phyloP scores from a whole-genome alignment of 148 eudicot species.

The Chenopodium suecicum region DNA sequence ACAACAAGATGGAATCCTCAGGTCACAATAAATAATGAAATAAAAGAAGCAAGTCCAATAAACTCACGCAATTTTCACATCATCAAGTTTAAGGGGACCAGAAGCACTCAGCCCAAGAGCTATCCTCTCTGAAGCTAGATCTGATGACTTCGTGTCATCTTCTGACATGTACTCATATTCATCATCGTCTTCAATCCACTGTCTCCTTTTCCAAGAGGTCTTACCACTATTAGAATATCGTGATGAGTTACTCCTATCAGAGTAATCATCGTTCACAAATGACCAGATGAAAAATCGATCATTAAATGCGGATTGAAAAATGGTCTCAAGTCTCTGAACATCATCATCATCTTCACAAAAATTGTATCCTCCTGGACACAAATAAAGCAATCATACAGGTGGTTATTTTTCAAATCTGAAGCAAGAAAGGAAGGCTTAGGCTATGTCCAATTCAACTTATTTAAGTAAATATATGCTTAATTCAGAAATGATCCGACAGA shows the following conservation, averaged over 20 bases:
- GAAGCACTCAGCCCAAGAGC: slow-evolving; percentile 74
- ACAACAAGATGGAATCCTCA: not conserved
- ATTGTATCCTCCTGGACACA: slow-evolving; percentile 56
- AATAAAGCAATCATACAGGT: slow-evolving; percentile 4
- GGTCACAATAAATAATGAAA: not conserved
- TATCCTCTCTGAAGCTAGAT: slow-evolving; percentile 51
- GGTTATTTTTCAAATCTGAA: not conserved
- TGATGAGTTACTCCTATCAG: slow-evolving; percentile 53
- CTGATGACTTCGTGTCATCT: slow-evolving; percentile 33
- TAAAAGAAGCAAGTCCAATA: not conserved
- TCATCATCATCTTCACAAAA: slow-evolving; percentile 61
- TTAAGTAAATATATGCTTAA: no score
- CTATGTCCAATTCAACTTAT: no score
- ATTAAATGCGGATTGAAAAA: slow-evolving; percentile 62
- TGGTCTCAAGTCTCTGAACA: slow-evolving; percentile 36
- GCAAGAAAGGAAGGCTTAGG: not conserved
- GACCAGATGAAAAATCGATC: slow-evolving; percentile 61
- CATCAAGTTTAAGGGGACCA: slow-evolving; percentile 81
- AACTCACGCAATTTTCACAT: slow-evolving; percentile 87
- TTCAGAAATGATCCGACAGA: no score
- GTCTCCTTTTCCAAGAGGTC: slow-evolving; percentile 44
- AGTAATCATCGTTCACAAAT: slow-evolving; percentile 57
- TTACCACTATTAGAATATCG: slow-evolving; percentile 40
- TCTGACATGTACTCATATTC: slow-evolving; percentile 42
- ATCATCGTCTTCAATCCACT: slow-evolving; percentile 40